Conservation (phyloP, 192 early-diverging fungal genomes). For the Glomus cerebriforme region DNA sequence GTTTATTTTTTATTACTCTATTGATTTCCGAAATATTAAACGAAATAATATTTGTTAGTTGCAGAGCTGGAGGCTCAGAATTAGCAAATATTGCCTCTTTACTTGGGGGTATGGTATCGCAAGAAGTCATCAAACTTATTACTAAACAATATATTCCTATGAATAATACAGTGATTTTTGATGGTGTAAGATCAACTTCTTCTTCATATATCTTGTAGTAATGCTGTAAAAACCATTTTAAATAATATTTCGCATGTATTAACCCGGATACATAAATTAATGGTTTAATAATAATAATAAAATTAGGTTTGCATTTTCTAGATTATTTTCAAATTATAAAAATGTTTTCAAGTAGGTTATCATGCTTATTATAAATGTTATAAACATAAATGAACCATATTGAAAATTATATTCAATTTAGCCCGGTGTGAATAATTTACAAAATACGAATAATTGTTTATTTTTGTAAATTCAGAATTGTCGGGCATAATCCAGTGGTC, state of each 20-base stretch:
- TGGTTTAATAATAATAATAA: too few relatives aligned
- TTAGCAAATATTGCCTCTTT: constrained; percentile 85
- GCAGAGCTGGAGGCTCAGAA: constrained; percentile 71
- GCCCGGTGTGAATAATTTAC: too few relatives aligned
- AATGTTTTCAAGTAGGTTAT: too few relatives aligned
- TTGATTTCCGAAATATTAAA: background rate
- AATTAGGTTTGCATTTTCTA: too few relatives aligned
- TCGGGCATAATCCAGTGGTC: too few relatives aligned
- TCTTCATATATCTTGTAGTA: constrained; percentile 44
- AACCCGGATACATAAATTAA: background rate
- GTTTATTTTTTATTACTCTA: background rate
- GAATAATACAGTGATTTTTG: constrained; percentile 83
- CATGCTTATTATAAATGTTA: too few relatives aligned
- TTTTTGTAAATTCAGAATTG: too few relatives aligned
- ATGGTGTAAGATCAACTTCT: constrained; percentile 71
- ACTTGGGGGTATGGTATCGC: constrained; percentile 86
- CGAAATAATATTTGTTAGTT: constrained; percentile 36
- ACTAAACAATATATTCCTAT: constrained; percentile 94
- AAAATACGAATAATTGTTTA: too few relatives aligned
- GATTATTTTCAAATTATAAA: too few relatives aligned
- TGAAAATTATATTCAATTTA: too few relatives aligned
- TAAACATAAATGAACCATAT: too few relatives aligned
- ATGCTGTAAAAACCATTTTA: background rate
- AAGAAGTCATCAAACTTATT: constrained; percentile 94
- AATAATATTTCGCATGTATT: background rate